phyloP scores from a whole-genome alignment of 441 rosid genomes.

The Euphorbia celastroides region DNA sequence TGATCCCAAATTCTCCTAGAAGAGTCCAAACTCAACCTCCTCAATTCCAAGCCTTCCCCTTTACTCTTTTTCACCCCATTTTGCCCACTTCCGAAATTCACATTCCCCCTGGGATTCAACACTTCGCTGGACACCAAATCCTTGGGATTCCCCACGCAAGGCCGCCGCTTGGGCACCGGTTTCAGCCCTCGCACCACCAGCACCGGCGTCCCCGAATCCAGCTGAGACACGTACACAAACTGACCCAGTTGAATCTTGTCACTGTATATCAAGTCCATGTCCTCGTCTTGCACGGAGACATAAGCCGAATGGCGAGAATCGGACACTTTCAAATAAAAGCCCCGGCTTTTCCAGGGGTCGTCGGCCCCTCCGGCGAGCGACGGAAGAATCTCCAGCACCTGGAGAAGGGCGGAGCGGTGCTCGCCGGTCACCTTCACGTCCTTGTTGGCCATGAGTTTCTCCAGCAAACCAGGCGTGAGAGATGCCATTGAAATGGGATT shows the following conservation, averaged over 20 bases:
- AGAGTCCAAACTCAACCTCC: conserved; percentile 37
- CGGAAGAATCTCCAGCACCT: conserved; percentile 45
- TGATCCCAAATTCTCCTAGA: conserved; percentile 42
- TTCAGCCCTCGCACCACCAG: conserved; percentile 44
- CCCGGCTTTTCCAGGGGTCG: conserved; percentile 42
- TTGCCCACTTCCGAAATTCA: background rate
- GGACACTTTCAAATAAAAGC: conserved; percentile 48
- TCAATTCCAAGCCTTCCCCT: too few relatives aligned
- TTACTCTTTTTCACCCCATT: background rate
- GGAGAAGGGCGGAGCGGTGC: conserved; percentile 44
- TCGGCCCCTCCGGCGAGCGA: conserved; percentile 31
- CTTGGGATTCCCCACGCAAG: conserved; percentile 41
- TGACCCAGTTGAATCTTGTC: conserved; percentile 46
- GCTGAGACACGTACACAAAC: conserved; percentile 33
- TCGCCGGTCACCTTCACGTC: conserved; percentile 24
- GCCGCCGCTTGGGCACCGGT: conserved; percentile 36
- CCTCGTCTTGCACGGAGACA: conserved; percentile 35
- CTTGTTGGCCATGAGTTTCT: conserved; percentile 40
- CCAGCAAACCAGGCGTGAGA: conserved; percentile 47
- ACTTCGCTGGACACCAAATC: conserved; percentile 40
- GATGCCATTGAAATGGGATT: conserved; percentile 28
- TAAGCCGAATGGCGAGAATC: conserved; percentile 50
- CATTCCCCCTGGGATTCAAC: conserved; percentile 8
- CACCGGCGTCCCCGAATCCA: conserved; percentile 37
- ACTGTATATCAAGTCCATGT: conserved; percentile 37